Base-by-base conservation (phyloP, 768 basidiomycete genomes). In the Russula dissimulans region DNA sequence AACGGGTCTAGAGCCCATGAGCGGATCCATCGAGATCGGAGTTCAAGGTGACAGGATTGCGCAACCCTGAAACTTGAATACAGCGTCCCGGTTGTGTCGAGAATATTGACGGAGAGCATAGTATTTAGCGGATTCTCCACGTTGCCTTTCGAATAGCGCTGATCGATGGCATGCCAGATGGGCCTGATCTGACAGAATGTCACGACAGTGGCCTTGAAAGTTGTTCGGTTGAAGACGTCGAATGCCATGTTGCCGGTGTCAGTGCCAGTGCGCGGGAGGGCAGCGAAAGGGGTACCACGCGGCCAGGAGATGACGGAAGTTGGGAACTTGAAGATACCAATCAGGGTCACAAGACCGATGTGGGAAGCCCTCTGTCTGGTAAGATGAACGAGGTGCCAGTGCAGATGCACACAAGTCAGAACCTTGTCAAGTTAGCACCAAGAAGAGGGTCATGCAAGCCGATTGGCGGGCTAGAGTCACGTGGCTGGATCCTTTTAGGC, bases 71-170 rank as follows among this genome's bases (percentile, higher is more conserved):
- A 63, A 92, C 92, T 70, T 88, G 91, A 87, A 70, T 92, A 91
- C 4, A 94, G 75, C 9, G 91, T 92, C 68, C 91, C 86, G 56
- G 76, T 78, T 32, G 74, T 78, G 59, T 77, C 74, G 67, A 89
- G 79, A 64, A 91, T 88, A 72, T 90, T 89, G 66, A 93, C 91
- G 69, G 91, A 93, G 56, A 94, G 81, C 82, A 94, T 91, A 0
- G 91, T 93, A 69, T 91, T 74, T 29, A 93, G 77, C 7, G 91
- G 90, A 70, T 92, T 89, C 91, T 91, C 92, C 29, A 91, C 86
- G 38, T 74, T 80, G 49, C 88, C 88, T 59, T 85, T 89, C 41
- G 77, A 17, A 42, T 64, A 59, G 49, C 47, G 36, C 11, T 57
- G 48, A 70, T 86, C 80, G 59, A 89, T 75, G 17, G 74, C 85